These are phyloP conservation scores for Crassisporium funariophilum DNA, from an alignment of 768 basidiomycete genomes.

Conservation along the genomic window DNA sequence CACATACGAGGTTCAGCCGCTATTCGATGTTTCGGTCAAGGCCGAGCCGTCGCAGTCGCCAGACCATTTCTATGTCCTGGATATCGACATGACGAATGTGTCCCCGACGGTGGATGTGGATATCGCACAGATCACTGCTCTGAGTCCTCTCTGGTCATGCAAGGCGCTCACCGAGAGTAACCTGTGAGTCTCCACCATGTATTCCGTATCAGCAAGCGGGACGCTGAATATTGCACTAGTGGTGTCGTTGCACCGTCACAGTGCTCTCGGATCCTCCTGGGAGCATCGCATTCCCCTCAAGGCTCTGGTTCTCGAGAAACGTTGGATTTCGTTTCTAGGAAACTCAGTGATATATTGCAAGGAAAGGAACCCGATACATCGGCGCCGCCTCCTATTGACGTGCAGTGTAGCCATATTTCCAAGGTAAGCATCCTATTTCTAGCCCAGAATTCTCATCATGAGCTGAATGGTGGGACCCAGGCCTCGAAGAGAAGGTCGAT, in stretches of 20 bases:
- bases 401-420: constrained; percentile 51
- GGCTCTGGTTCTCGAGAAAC: constrained; percentile 43
- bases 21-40: constrained; percentile 54
- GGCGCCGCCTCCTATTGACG: constrained; percentile 53
- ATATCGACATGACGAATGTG: constrained; percentile 59
- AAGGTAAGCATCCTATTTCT: constrained; percentile 37
- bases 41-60: constrained; percentile 52
- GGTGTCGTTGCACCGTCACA: constrained; percentile 49
- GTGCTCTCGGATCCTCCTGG: constrained; percentile 45
- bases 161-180: constrained; percentile 34
- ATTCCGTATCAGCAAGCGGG: constrained; percentile 10
- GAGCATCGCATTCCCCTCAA: constrained; percentile 40
- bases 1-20: constrained; percentile 58
- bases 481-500: constrained; percentile 21
- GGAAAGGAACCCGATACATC: constrained; percentile 42
- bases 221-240: constrained; percentile 29
- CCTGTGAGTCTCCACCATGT: constrained; percentile 44
- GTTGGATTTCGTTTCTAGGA: constrained; percentile 50
- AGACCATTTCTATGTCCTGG: constrained; percentile 53
- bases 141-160: constrained; percentile 75
- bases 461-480: constrained; percentile 7
- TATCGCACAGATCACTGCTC: constrained; percentile 58
- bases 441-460: neutral
- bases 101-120: constrained; percentile 40
- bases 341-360: constrained; percentile 52